These are phyloP conservation scores for Epichloe sp. DNA, from an alignment of 2,329 filamentous ascomycete species.

Conservation along the genomic window DNA sequence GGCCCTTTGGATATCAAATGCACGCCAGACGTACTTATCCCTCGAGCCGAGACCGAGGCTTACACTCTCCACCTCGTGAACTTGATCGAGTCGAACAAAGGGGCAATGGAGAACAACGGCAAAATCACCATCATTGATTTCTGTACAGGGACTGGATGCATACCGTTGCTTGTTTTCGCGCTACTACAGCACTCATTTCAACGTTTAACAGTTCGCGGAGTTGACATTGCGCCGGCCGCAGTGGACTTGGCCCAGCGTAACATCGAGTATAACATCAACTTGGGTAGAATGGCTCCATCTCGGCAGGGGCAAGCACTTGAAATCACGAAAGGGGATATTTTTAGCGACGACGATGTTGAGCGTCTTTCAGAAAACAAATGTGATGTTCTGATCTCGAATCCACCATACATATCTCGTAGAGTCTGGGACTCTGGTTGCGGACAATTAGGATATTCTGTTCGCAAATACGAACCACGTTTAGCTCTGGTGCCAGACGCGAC, in stretches of 20 bases:
- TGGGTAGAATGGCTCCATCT: conserved; percentile 12
- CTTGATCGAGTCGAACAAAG: conserved; percentile 21
- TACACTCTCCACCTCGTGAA: conserved; percentile 45
- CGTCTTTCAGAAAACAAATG: conserved; percentile 15
- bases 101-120: conserved; percentile 6
- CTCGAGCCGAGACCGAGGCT: conserved; percentile 63
- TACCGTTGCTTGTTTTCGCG: conserved; percentile 61
- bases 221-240: conserved; percentile 60
- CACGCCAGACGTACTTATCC: conserved; percentile 68
- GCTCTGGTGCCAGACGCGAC: conserved; percentile 52
- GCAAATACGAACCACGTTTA: conserved; percentile 65
- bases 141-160: conserved; percentile 86
- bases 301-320: conserved; percentile 17
- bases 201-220: conserved; percentile 42
- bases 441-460: conserved; percentile 56
- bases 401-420: conserved; percentile 68
- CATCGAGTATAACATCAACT: conserved; percentile 42
- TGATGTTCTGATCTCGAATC: conserved; percentile 74
- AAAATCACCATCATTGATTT: conserved; percentile 61
- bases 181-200: conserved; percentile 34
- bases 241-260: conserved; percentile 55
- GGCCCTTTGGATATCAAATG: conserved; percentile 70
- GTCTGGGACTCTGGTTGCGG: conserved; percentile 25
- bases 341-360: conserved; percentile 26
- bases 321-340: conserved; percentile 38